Conservation (phyloP, 768 basidiomycete genomes). For the Macrolepiota fuliginosa region DNA sequence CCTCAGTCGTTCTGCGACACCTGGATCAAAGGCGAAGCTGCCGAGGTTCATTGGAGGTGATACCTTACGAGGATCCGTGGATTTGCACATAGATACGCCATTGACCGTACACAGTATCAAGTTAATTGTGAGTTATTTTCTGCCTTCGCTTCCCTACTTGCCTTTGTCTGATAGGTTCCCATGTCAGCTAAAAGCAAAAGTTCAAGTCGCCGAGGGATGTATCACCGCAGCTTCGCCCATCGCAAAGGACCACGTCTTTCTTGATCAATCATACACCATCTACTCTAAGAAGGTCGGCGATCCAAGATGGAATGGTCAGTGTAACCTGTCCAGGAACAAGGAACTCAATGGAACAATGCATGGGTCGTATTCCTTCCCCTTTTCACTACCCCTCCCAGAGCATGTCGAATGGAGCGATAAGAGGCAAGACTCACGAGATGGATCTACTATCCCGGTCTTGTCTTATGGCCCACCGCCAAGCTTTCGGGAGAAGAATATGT, state of each 20-base stretch:
- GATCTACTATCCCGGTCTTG: neutral
- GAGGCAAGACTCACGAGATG: neutral
- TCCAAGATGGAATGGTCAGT: neutral
- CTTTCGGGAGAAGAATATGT: neutral
- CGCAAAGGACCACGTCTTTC: neutral
- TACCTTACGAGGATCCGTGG: neutral
- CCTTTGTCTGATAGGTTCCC: neutral
- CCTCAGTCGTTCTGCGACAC: neutral
- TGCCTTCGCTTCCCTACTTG: too few species aligned
- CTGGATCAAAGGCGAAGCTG: neutral
- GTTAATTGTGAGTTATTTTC: neutral
- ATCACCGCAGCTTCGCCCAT: neutral
- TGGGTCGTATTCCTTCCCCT: neutral
- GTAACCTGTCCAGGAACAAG: neutral
- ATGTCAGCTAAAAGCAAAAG: neutral
- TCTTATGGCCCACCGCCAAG: neutral
- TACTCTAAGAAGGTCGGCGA: neutral
- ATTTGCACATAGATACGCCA: neutral
- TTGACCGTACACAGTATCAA: neutral
- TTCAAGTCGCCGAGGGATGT: neutral
- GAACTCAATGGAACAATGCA: neutral
- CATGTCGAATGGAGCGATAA: neutral
- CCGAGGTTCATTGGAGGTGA: neutral
- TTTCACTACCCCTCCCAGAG: neutral
- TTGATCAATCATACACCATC: neutral